Evolutionary conservation across 371 early-diverging fungal species (phyloP).

Genomic region (Lichtheimia corymbifera): DNA sequence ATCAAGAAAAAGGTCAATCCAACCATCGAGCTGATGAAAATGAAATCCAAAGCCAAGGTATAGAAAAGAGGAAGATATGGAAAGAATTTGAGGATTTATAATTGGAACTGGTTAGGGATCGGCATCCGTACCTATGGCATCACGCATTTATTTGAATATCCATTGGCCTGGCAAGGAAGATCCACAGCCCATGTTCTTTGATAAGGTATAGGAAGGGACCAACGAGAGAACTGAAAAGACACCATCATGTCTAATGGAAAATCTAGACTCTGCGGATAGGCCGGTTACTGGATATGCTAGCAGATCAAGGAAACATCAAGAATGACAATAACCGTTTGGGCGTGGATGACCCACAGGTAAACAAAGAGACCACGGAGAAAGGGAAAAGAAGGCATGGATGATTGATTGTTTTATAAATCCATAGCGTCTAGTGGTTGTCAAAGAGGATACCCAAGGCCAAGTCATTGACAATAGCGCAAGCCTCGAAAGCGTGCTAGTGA

Average conservation of each 20-base stretch:
- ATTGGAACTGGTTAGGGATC: not conserved
- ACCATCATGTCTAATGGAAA: too few relatives aligned
- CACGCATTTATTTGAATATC: constrained; percentile 10
- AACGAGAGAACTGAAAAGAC: not conserved
- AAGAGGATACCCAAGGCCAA: not conserved
- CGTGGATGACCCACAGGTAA: constrained; percentile 9
- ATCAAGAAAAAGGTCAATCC: constrained; percentile 9
- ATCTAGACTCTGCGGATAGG: constrained; percentile 11
- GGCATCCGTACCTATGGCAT: constrained; percentile 9
- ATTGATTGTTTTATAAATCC: not conserved
- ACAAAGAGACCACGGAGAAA: not conserved
- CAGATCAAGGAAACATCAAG: constrained; percentile 3
- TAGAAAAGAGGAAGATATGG: too few relatives aligned
- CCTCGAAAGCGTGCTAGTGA: not conserved
- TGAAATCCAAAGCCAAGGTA: constrained; percentile 17
- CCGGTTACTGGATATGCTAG: constrained; percentile 6
- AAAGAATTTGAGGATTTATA: not conserved
- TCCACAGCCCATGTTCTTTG: constrained; percentile 9
- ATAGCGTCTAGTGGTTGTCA: constrained; percentile 1
- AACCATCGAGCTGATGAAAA: constrained; percentile 12
- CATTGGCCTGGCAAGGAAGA: not conserved
- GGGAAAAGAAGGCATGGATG: too few relatives aligned
- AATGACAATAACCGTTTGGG: constrained; percentile 11
- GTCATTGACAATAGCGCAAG: not conserved
- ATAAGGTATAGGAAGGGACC: constrained; percentile 7